Evolutionary conservation across 352 stramenopile genomes (phyloP).

Genomic region (Phytophthora europaea): DNA sequence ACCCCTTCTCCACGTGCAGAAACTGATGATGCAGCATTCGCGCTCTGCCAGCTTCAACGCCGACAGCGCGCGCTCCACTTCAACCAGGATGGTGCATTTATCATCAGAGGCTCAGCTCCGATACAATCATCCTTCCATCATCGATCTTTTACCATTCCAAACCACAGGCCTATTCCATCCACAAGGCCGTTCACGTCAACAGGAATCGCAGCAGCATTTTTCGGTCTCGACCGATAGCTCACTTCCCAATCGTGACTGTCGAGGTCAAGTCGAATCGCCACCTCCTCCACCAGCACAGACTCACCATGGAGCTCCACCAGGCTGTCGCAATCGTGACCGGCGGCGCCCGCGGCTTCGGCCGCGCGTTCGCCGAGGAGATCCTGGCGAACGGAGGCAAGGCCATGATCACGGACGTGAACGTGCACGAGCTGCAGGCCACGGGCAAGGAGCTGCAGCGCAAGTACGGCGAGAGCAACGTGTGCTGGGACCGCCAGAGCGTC

Average conservation of each 20-base stretch:
- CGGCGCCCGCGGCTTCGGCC: conserved; percentile 71
- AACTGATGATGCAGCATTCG: conserved; percentile 32
- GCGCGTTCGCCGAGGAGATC: conserved; percentile 71
- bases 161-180: conserved; percentile 7
- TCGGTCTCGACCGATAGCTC: conserved; percentile 1
- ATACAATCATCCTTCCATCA: not conserved
- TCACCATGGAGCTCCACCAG: conserved; percentile 70
- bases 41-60: conserved; percentile 20
- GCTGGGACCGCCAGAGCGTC: conserved; percentile 79
- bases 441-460: conserved; percentile 65
- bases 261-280: conserved; percentile 11
- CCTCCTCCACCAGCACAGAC: not conserved
- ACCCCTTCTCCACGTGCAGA: not conserved
- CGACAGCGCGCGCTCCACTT: conserved; percentile 9
- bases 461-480: conserved; percentile 64
- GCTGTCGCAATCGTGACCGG: conserved; percentile 79
- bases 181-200: conserved; percentile 36
- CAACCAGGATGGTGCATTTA: conserved; percentile 11
- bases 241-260: conserved; percentile 29
- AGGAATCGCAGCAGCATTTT: conserved; percentile 9
- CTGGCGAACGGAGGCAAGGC: conserved; percentile 61
- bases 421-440: conserved; percentile 63
- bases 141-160: not conserved
- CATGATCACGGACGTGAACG: conserved; percentile 84
- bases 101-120: conserved; percentile 4